These are phyloP conservation scores for Neonectria punicea DNA, from an alignment of 2,329 filamentous ascomycete species.

Conservation along the genomic window DNA sequence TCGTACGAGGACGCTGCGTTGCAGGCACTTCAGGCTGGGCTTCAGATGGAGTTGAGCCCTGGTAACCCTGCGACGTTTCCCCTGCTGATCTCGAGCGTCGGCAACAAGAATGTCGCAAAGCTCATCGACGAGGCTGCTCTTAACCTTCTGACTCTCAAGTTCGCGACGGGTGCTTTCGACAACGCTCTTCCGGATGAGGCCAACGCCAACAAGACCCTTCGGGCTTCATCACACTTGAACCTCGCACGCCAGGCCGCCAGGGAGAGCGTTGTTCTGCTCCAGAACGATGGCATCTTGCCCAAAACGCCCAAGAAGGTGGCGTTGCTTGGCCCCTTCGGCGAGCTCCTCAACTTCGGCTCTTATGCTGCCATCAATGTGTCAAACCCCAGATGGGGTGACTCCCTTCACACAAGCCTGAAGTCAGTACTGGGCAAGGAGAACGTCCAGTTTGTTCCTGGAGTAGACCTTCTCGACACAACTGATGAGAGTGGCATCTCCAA, in stretches of 20 bases:
- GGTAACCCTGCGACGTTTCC: conserved; percentile 37
- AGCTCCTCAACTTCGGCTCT: conserved; percentile 35
- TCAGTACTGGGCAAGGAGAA: conserved; percentile 27
- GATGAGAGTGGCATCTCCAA: conserved; percentile 29
- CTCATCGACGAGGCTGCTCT: conserved; percentile 42
- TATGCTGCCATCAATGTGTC: conserved; percentile 34
- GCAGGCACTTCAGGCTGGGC: conserved; percentile 40
- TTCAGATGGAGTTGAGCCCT: conserved; percentile 45
- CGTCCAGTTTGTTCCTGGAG: conserved; percentile 27
- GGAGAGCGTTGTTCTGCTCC: conserved; percentile 65
- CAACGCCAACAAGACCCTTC: conserved; percentile 28
- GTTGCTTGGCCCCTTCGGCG: conserved; percentile 42
- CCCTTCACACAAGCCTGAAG: conserved; percentile 29
- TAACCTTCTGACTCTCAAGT: conserved; percentile 45
- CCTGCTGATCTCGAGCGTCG: conserved; percentile 32
- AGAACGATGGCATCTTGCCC: conserved; percentile 67
- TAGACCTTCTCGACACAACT: conserved; percentile 30
- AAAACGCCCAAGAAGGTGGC: conserved; percentile 53
- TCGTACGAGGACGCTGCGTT: conserved; percentile 42
- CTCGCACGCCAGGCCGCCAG: conserved; percentile 26
- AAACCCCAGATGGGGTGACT: conserved; percentile 30
- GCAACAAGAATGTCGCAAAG: conserved; percentile 35
- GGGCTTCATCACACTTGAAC: conserved; percentile 17
- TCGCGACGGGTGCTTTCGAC: conserved; percentile 43
- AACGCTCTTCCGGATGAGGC: conserved; percentile 36